phyloP scores from a whole-genome alignment of 805 yeast genomes.

The Jamesozyma hellenica region DNA sequence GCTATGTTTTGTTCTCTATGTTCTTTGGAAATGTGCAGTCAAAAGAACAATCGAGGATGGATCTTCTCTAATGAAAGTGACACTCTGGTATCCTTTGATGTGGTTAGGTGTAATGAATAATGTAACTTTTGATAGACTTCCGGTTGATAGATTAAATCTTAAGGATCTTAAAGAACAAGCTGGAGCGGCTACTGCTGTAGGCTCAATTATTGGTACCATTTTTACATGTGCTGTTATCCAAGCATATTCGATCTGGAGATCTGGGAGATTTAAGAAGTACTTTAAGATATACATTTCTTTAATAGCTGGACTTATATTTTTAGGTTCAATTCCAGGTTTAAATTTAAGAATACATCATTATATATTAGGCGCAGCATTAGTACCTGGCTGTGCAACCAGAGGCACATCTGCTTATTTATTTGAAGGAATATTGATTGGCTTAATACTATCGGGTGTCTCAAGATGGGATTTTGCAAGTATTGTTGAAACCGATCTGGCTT shows the following conservation, averaged over 20 bases:
- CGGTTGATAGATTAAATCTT: conserved; percentile 73
- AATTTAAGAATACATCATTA: conserved; percentile 75
- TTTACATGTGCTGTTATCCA: conserved; percentile 55
- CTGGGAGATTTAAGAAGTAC: conserved; percentile 57
- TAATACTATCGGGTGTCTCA: conserved; percentile 73
- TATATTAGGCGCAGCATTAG: conserved; percentile 60
- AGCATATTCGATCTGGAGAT: conserved; percentile 69
- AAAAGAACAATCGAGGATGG: conserved; percentile 39
- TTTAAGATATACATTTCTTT: conserved; percentile 43
- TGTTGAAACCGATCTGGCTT: conserved; percentile 59
- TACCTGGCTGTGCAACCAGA: conserved; percentile 76
- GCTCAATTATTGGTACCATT: conserved; percentile 39
- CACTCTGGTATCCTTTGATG: conserved; percentile 64
- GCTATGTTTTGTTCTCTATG: conserved; percentile 55
- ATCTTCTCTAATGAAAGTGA: conserved; percentile 32
- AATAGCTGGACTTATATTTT: conserved; percentile 33
- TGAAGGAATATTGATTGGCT: conserved; percentile 78
- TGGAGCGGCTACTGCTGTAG: conserved; percentile 62
- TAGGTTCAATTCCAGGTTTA: conserved; percentile 51
- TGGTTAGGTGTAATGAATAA: conserved; percentile 83
- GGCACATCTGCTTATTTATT: conserved; percentile 62
- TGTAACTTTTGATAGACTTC: conserved; percentile 77
- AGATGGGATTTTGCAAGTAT: conserved; percentile 92
- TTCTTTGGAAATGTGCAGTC: conserved; percentile 52
- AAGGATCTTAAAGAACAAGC: conserved; percentile 64